Evolutionary conservation across 2,329 filamentous ascomycete genomes (phyloP).

Genomic region (Lasiodiplodia sp.): DNA sequence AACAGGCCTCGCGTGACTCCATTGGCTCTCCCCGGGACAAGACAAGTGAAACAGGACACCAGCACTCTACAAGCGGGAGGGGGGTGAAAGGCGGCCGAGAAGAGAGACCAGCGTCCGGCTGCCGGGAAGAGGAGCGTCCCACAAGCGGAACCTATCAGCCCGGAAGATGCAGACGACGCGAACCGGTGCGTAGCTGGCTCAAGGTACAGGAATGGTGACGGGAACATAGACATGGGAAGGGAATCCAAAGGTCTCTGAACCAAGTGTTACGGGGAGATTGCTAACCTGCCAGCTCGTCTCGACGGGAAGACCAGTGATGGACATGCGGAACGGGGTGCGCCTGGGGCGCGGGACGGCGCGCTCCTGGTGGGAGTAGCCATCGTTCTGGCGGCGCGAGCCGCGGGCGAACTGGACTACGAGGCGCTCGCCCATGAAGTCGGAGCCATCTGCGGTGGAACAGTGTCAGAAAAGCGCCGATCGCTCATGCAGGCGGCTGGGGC

Average conservation of each 20-base stretch:
- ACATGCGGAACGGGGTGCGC: slow-evolving; percentile 95
- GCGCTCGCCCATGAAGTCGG: slow-evolving; percentile 96
- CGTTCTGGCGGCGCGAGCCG: slow-evolving; percentile 75
- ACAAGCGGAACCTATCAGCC: slow-evolving; percentile 28
- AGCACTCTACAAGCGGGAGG: slow-evolving; percentile 22
- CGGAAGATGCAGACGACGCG: slow-evolving; percentile 20
- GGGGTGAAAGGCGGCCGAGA: slow-evolving; percentile 2
- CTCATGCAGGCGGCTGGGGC: slow-evolving; percentile 27
- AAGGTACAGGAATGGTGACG: slow-evolving; percentile 24
- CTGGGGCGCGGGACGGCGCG: slow-evolving; percentile 80
- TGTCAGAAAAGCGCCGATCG: slow-evolving; percentile 28
- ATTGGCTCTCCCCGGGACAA: slow-evolving; percentile 25
- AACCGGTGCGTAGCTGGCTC: slow-evolving; percentile 26
- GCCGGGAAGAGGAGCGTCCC: slow-evolving; percentile 27
- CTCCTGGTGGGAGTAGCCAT: slow-evolving; percentile 68
- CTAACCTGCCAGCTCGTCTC: slow-evolving; percentile 99
- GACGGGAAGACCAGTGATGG: slow-evolving; percentile 93
- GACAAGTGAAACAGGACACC: slow-evolving; percentile 21
- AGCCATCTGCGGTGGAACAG: slow-evolving; percentile 72
- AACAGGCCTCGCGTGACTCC: slow-evolving; percentile 28
- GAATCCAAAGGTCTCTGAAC: slow-evolving; percentile 47
- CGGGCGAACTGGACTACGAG: slow-evolving; percentile 98
- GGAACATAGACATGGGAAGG: slow-evolving; percentile 28
- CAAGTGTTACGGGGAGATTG: slow-evolving; percentile 59
- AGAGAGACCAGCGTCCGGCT: slow-evolving; percentile 28